A percentile compares a stretch with the other conserved stretches of the same genome.
phyloP scores from a whole-genome alignment of 345 rosid genomes.

The Dimocarpus longan region DNA sequence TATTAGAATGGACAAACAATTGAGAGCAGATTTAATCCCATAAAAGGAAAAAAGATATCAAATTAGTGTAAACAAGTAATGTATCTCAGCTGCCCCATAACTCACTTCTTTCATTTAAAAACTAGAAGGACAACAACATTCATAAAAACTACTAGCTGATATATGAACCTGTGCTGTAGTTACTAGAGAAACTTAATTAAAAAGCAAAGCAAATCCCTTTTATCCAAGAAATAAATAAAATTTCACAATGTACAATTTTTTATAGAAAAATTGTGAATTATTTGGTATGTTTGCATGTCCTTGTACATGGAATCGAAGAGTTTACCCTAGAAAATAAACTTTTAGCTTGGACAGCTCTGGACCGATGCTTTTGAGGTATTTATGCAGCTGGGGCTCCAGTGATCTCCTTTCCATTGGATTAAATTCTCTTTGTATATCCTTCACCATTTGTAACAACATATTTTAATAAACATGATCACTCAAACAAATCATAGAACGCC shows the following conservation, averaged over 20 bases:
- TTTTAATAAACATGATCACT: conserved; percentile 21
- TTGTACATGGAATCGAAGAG: neutral
- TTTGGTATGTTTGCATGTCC: neutral
- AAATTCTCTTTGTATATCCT: conserved; percentile 53
- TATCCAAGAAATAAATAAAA: neutral
- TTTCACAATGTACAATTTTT: neutral
- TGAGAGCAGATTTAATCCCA: neutral
- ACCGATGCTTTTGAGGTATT: conserved; percentile 68
- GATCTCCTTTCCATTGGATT: conserved; percentile 35
- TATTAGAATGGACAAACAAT: neutral
- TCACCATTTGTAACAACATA: conserved; percentile 19
- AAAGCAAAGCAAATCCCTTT: neutral
- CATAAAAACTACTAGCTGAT: neutral
- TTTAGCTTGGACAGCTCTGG: conserved; percentile 65
- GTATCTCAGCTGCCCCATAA: neutral
- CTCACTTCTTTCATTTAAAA: conserved; percentile 3
- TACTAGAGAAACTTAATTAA: neutral
- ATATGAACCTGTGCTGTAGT: neutral
- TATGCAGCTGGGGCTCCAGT: conserved; percentile 58
- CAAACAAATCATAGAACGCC: neutral
- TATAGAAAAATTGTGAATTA: conserved; percentile 3
- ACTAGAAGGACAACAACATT: neutral
- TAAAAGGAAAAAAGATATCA: neutral
- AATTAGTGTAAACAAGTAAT: neutral
- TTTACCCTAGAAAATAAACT: conserved; percentile 60